Percentiles rank a stretch among this genome's conserved stretches.
These are phyloP conservation scores for Dryas alaskensis DNA, from an alignment of 306 rosid genomes.

Conservation along the genomic window DNA sequence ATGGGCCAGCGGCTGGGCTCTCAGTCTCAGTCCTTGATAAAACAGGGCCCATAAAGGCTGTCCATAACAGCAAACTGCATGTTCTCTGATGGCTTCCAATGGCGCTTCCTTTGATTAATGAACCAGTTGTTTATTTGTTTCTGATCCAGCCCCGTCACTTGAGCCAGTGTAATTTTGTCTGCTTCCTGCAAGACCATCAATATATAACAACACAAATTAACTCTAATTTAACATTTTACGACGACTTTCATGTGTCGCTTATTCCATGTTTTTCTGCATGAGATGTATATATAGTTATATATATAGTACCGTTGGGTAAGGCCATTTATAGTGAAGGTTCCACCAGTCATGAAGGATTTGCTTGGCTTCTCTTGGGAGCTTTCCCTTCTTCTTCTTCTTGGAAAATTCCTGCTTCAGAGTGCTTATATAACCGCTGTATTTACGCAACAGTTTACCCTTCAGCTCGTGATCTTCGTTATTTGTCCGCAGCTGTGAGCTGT, in stretches of 20 bases:
- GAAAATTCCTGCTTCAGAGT: conserved; percentile 62
- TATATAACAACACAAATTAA: too few species aligned
- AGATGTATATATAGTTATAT: not conserved
- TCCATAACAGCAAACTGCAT: conserved; percentile 53
- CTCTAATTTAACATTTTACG: too few species aligned
- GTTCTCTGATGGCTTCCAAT: conserved; percentile 67
- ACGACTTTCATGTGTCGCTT: too few species aligned
- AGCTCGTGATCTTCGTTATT: conserved; percentile 42
- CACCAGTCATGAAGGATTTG: conserved; percentile 70
- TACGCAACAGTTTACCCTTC: conserved; percentile 57
- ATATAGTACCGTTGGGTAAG: conserved; percentile 69
- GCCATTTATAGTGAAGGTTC: conserved; percentile 75
- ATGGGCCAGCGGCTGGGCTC: not conserved
- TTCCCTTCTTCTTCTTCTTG: conserved; percentile 60
- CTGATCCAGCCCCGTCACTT: conserved; percentile 62
- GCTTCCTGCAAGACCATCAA: conserved; percentile 41
- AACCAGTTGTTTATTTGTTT: conserved; percentile 85
- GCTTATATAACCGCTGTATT: conserved; percentile 60
- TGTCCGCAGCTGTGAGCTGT: conserved; percentile 11
- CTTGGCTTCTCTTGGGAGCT: conserved; percentile 69
- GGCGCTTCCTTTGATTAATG: conserved; percentile 86
- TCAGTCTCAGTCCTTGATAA: not conserved
- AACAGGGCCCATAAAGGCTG: conserved; percentile 42
- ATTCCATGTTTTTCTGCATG: too few species aligned
- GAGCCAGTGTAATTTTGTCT: conserved; percentile 60